Evolutionary conservation across 768 basidiomycete genomes (phyloP), one percentile per base, ranked within the genome.

Genomic region (Fibroporia radiculosa): DNA sequence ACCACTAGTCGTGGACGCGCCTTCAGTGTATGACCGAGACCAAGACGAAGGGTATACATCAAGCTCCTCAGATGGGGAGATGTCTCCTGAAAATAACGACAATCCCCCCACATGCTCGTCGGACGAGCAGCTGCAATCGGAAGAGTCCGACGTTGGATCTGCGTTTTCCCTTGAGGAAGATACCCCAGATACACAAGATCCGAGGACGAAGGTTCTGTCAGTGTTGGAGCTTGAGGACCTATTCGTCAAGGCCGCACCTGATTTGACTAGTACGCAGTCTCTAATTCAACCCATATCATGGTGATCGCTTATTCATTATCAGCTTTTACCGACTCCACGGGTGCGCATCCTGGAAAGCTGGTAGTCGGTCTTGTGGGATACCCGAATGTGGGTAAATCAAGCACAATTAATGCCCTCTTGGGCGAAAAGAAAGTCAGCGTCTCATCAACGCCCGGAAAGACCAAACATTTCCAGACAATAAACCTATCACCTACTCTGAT

Each of bases 391-490:
- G 96, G 96, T 13, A 99, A 99, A 66, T 98, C 95, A 0, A 93
- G 91, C 49, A 93, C 96, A 4, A 93, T 99, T 57, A 99, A 99
- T 61, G 87, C 95, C 5, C 74, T 99, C 6, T 73, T 99, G 4
- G 96, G 95, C 28, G 86, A 92, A 62, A 95, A 96, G 70, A 92
- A 89, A 73, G 96, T 99, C 51, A 96, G 92, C 59, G 96, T 99
- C 22, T 98, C 95, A 3, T 82, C 95, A 0, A 99, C 96, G 0
- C 96, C 96, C 0, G 96, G 96, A 50, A 89, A 98, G 68, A 99
- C 96, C 12, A 99, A 99, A 61, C 95, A 99, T 65, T 97, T 98
- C 67, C 96, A 99, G 64, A 98, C 96, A 0, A 93, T 97, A 55
- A 80, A 91, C 56, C 75, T 99, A n/a, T 93, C 92, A 10, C 78